Evolutionary conservation across 1,139 yeast species (phyloP), one percentile per base, ranked within the genome.

Genomic region (Diutina mesorugosa): DNA sequence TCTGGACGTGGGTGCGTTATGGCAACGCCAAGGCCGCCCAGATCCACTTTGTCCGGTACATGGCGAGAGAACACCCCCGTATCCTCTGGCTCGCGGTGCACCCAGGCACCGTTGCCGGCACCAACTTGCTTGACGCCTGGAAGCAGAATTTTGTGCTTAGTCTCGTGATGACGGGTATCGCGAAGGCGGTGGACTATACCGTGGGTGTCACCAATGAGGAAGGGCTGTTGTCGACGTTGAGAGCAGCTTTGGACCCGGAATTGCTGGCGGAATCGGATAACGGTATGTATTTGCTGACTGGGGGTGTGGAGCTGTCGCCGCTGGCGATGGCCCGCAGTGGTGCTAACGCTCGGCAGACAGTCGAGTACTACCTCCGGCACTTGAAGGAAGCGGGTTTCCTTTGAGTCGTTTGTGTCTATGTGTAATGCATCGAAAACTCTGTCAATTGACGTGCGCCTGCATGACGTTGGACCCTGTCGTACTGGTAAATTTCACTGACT

Each of bases 21-120:
- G 74, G 72, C 3, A 61, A 64, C 29, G 69, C 77, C 45, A 75
- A 75, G 60, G 56, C 68, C 26, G 72, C 72, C 1, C 64, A 61
- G 14, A 72, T 75, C 54, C 77, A 72, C 56, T 63, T 69, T 55
- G 63, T 68, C 53, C 67, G 65, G 55, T 61, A 65, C 53, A 63
- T 72, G 45, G 71, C 71, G 3, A 57, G 62, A 46, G 61, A 65
- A 47, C 61, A 70, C 57, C 77, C 77, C 1, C 63, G 70, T 5
- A 69, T 74, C 29, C 64, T 73, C 47, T 64, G 68, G n/a, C 58
- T 70, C 16, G 61, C 77, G 0, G 69, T 73, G 2, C 79, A 75
- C 57, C 79, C 79, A 0, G 79, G 79, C 0, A 60, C 75, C n/a
- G 67, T 74, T 56, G 59, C 69, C 26, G 69, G 67, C n/a, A 73